These are phyloP conservation scores for Paraphoma sp. DNA, from an alignment of 2,329 filamentous ascomycete genomes.

Conservation along the genomic window DNA sequence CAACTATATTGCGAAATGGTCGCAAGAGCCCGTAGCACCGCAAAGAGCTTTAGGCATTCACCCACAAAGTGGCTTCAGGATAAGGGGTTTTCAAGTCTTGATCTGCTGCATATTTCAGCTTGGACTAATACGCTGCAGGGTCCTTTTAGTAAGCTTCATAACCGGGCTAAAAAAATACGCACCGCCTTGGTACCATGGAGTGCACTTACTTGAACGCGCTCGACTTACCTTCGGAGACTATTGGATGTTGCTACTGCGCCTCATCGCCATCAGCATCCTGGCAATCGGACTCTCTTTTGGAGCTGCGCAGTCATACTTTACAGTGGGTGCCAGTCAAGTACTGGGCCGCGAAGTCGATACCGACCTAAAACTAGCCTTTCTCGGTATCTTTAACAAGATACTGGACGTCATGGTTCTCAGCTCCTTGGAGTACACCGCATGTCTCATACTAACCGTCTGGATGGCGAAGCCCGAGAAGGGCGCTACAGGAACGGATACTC, in stretches of 20 bases:
- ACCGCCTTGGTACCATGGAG: too few relatives aligned
- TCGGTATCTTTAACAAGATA: conserved; percentile 8
- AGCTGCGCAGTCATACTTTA: background rate
- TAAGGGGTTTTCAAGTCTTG: too few relatives aligned
- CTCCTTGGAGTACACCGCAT: conserved; percentile 7
- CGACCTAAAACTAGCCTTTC: conserved; percentile 7
- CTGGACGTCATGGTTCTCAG: conserved; percentile 8
- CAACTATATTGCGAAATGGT: too few relatives aligned
- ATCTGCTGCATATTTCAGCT: too few relatives aligned
- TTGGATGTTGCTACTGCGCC: background rate
- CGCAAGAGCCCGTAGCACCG: too few relatives aligned
- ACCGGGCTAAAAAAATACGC: too few relatives aligned
- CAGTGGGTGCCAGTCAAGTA: background rate
- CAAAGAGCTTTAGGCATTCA: too few relatives aligned
- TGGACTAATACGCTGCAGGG: too few relatives aligned
- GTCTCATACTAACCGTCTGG: conserved; percentile 2
- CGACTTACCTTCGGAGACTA: too few relatives aligned
- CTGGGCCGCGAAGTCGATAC: conserved; percentile 3
- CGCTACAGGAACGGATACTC: background rate
- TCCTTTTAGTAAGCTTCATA: too few relatives aligned
- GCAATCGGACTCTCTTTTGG: background rate
- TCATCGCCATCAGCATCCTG: background rate
- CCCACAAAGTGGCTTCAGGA: too few relatives aligned
- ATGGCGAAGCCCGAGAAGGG: background rate
- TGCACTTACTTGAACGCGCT: too few relatives aligned